Conservation (phyloP, 2,329 filamentous ascomycete genomes). For the Elsinoe fawcettii region DNA sequence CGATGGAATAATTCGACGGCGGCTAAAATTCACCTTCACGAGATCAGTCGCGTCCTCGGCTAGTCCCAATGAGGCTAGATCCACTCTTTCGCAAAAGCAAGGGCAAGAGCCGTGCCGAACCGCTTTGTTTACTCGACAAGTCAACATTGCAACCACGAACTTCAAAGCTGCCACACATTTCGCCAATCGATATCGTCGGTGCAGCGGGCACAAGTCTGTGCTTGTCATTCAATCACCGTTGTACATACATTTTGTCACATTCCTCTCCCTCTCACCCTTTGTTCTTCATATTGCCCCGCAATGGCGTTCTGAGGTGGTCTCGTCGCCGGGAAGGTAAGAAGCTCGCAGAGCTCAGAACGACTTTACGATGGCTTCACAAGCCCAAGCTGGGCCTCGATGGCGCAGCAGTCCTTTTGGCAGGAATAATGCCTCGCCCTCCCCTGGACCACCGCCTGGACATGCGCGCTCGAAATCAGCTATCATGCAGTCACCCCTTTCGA, state of each 20-base stretch:
- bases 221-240: conserved; percentile 14
- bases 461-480: conserved; percentile 68
- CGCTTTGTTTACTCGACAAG: conserved; percentile 13
- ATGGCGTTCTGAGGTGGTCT: conserved; percentile 9
- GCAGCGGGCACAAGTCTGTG: conserved; percentile 11
- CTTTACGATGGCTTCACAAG: conserved; percentile 45
- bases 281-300: conserved; percentile 5
- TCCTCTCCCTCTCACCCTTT: not conserved
- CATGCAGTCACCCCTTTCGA: conserved; percentile 53
- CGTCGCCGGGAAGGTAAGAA: conserved; percentile 9
- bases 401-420: conserved; percentile 75
- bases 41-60: not conserved
- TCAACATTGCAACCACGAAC: conserved; percentile 10
- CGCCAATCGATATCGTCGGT: conserved; percentile 13
- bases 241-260: conserved; percentile 10
- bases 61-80: not conserved
- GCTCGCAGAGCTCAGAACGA: not conserved
- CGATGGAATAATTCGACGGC: not conserved
- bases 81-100: not conserved
- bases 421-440: conserved; percentile 54
- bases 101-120: conserved; percentile 8
- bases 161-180: not conserved
- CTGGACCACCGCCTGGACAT: conserved; percentile 45
- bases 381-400: conserved; percentile 59
- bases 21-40: conserved; percentile 3